Evolutionary conservation across 1,284 basidiomycete genomes (phyloP), one percentile per base, ranked within the genome.

Genomic region (Leccinum huronense): DNA sequence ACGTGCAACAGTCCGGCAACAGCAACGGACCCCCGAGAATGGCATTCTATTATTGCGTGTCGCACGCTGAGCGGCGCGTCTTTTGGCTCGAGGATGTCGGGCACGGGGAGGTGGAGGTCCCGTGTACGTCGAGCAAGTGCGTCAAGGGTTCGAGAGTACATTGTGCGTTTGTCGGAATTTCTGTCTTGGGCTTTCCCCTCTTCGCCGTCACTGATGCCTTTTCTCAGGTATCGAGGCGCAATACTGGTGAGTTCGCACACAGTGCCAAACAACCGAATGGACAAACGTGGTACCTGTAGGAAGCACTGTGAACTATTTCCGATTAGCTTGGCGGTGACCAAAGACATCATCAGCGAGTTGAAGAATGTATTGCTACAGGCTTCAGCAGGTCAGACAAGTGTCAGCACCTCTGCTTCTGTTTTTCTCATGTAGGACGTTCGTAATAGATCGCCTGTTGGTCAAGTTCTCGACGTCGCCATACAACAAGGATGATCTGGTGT

Each of bases 381-480:
- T 53, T 72, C 74, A 10, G 74, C 73, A 71, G 73, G 73, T 75
- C 34, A 53, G 33, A 13, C 14, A 48, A 8, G 16, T 0, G 10
- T 11, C 3, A 1, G 1, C 8, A 19, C 45, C 13, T 40, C n/a
- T 30, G 11, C 1, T 33, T 9, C 59, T 10, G 33, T 9, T 55
- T 1, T 10, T 45, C n/a, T 31, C 13, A 58, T 23, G 10, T 19
- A 10, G 10, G 64, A 30, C 8, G 34, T 13, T 40, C 5, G 57
- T 54, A 30, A 48, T 63, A 74, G 73, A 74, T 59, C 67, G 73
- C 31, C 40, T 76, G 7, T 59, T 73, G 38, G 73, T 73, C 0
- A 74, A 77, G 23, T 76, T 77, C 59, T 76, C 73, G 56, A 74
- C 73, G 4, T 74, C 73, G 10, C 75, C 74, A 5, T 74, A 71